phyloP scores from a whole-genome alignment of 257 asterid species.

The Rubia yunnanensis region DNA sequence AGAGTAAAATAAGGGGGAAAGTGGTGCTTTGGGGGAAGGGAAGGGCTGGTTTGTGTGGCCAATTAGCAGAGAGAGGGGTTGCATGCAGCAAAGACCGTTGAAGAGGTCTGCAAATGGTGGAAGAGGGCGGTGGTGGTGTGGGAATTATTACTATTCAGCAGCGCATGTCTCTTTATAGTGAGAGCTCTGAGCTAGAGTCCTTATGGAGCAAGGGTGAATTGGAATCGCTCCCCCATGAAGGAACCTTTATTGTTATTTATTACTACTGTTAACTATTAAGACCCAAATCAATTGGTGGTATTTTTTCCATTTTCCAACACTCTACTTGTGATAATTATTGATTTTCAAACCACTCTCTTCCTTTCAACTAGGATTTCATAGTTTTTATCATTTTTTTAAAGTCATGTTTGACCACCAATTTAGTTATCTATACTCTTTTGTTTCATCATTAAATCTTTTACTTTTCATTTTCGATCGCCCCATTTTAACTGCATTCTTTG shows the following conservation, averaged over 20 bases:
- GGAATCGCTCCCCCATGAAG: constrained; percentile 6
- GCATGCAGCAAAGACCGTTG: constrained; percentile 3
- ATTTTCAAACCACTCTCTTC: no score
- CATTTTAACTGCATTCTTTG: no score
- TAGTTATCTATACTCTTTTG: no score
- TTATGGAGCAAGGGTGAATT: neutral
- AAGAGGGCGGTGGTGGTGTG: constrained; percentile 53
- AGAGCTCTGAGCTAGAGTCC: neutral
- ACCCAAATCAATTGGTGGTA: no score
- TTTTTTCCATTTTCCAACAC: no score
- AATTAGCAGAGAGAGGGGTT: constrained; percentile 28
- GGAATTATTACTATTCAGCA: neutral
- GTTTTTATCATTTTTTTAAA: no score
- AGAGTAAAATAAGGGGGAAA: constrained; percentile 14
- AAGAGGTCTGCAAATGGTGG: constrained; percentile 47
- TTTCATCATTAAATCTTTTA: no score
- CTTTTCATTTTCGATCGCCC: no score
- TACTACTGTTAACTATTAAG: no score
- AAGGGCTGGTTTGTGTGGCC: constrained; percentile 50
- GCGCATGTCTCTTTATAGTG: neutral
- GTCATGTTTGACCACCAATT: no score
- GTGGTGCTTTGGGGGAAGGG: neutral
- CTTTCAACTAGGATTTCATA: no score
- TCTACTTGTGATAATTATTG: no score
- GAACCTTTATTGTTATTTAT: neutral